Conservation (phyloP, 345 rosid genomes). For the Gossypium herbaceum region DNA sequence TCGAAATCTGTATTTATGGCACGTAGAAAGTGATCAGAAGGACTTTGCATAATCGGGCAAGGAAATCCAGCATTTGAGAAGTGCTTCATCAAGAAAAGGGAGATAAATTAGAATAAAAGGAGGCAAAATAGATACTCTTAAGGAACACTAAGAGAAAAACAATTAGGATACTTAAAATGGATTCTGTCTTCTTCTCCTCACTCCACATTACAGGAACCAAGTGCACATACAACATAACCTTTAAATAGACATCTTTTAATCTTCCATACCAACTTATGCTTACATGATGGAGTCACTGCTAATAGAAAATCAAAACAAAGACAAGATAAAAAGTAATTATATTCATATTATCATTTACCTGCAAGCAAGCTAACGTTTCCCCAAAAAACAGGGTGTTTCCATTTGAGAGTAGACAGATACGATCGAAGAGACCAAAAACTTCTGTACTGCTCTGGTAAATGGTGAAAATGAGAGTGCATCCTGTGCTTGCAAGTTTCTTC, state of each 20-base stretch:
- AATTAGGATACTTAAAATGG: not conserved
- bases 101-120: slow-evolving; percentile 23
- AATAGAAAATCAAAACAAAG: not conserved
- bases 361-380: slow-evolving; percentile 96
- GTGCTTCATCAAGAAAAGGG: slow-evolving; percentile 54
- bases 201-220: slow-evolving; percentile 2
- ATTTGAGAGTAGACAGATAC: slow-evolving; percentile 94
- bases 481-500: slow-evolving; percentile 93
- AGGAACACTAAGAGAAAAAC: slow-evolving; percentile 1
- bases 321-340: slow-evolving; percentile 7
- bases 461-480: slow-evolving; percentile 91
- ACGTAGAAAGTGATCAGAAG: slow-evolving; percentile 96
- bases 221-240: slow-evolving; percentile 4
- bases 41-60: slow-evolving; percentile 99
- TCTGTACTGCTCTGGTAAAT: slow-evolving; percentile 95
- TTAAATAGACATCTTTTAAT: not conserved
- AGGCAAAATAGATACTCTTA: not conserved
- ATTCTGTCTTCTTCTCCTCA: not conserved
- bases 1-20: slow-evolving; percentile 98
- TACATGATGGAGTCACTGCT: slow-evolving; percentile 1
- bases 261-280: not conserved
- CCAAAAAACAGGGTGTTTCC: slow-evolving; percentile 97
- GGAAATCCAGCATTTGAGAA: slow-evolving; percentile 99
- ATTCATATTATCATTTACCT: slow-evolving; percentile 39
- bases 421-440: slow-evolving; percentile 98